Conservation (phyloP, 1,284 basidiomycete species). For the Mycena sp. region DNA sequence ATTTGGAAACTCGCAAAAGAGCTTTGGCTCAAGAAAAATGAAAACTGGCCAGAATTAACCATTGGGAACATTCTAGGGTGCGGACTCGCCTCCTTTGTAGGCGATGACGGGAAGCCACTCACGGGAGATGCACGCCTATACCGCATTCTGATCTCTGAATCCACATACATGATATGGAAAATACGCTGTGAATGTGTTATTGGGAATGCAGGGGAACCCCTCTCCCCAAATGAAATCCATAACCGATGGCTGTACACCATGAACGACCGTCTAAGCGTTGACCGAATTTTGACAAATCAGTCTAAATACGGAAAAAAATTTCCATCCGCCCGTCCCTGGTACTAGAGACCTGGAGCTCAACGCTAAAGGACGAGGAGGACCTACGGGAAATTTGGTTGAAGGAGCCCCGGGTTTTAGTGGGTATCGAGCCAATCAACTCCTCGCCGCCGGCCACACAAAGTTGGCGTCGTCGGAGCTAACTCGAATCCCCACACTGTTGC, state of each 20-base stretch:
- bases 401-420: conserved; percentile 34
- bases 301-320: conserved; percentile 11
- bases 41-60: conserved; percentile 8
- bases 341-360: conserved; percentile 24
- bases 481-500: too few relatives aligned
- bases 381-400: conserved; percentile 26
- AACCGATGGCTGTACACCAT: conserved; percentile 16
- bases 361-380: conserved; percentile 21
- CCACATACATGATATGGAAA: conserved; percentile 25
- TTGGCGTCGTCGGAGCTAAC: background rate
- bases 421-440: conserved; percentile 11
- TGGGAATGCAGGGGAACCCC: background rate
- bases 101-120: background rate
- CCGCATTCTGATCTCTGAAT: conserved; percentile 26
- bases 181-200: conserved; percentile 25
- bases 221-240: conserved; percentile 7
- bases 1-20: background rate
- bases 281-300: conserved; percentile 19
- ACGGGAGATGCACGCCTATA: conserved; percentile 11
- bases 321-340: conserved; percentile 16
- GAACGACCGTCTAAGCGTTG: conserved; percentile 15
- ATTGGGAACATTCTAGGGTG: conserved; percentile 22
- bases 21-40: conserved; percentile 19
- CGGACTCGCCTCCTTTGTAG: conserved; percentile 9
- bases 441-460: background rate